Evolutionary conservation across 495 filamentous ascomycete species (phyloP), one percentile per base, ranked within the genome.

Genomic region (Tuber melanosporum): DNA sequence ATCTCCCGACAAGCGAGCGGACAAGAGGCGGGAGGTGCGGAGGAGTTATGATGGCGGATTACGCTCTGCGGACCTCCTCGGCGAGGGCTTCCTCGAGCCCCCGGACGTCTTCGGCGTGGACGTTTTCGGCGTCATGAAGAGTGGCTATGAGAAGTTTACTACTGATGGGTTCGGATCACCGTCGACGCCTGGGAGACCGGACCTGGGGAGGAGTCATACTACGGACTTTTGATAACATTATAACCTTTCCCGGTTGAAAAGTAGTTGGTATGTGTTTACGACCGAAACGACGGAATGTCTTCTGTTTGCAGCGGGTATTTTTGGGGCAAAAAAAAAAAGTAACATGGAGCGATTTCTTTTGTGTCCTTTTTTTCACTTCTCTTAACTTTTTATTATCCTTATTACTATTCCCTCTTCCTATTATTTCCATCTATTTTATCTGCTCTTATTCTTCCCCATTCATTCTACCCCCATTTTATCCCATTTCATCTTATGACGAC

Each of bases 41-140:
- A 74, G 79, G 44, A 80, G 78, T 32, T 80, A 79, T 45, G 83
- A 85, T 39, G 89, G 91, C 44, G 89, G 88, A 45, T 87, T 88
- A 70, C 89, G 87, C 79, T 85, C 86, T 12, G 78, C 86, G 0
- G 89, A 88, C 10, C 86, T 88, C 77, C 84, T 89, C 41, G 85
- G 86, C 9, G 87, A 93, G 66, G 89, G 81, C 10, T 82, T 82
- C 70, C 71, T 82, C 12, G 80, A 90, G 72, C 82, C 87, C 6
- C 86, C 86, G 46, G 92, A 92, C 73, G 88, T 90, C 36, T 87
- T 89, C 46, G 92, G 91, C 1, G 87, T 96, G 70, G 94, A 97
- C 84, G 91, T 98, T 74, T 87, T 94, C 83, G 94, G 93, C 10
- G 97, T 97, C 81, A 91, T 93, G 84, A 94, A 93, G 84, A 97